phyloP scores from a whole-genome alignment of 129 eudicot species.

The Heracleum sosnowskyi region DNA sequence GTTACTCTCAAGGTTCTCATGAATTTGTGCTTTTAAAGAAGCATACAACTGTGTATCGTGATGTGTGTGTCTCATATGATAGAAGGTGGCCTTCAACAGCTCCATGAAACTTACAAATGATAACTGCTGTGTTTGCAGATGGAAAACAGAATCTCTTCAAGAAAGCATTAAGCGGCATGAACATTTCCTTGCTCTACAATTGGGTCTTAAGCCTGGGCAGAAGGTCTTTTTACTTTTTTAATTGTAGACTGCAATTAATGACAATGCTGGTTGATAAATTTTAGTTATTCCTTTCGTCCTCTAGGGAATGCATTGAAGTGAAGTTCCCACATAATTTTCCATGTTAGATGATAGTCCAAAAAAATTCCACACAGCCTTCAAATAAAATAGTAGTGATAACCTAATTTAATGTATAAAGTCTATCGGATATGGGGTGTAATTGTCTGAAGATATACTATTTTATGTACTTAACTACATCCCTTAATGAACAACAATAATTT shows the following conservation, averaged over 20 bases:
- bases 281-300: not conserved
- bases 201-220: slow-evolving; percentile 82
- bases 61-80: not conserved
- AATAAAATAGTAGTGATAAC: not conserved
- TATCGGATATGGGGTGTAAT: not conserved
- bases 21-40: not conserved
- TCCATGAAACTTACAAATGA: slow-evolving; percentile 6
- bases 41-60: not conserved
- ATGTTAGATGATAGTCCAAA: not conserved
- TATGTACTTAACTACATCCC: not conserved
- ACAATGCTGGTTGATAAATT: not conserved
- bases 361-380: not conserved
- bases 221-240: slow-evolving; percentile 39
- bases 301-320: not conserved
- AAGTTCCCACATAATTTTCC: not conserved
- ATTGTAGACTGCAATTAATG: not conserved
- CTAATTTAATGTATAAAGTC: not conserved
- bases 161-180: slow-evolving; percentile 96
- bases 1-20: not conserved
- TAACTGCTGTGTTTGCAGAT: slow-evolving; percentile 33
- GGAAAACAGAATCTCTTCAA: slow-evolving; percentile 88
- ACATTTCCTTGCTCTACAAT: slow-evolving; percentile 93
- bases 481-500: not conserved
- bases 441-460: not conserved
- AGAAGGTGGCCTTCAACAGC: not conserved